These are phyloP conservation scores for Lumnitzera littorea DNA, from an alignment of 345 rosid genomes.

Conservation along the genomic window DNA sequence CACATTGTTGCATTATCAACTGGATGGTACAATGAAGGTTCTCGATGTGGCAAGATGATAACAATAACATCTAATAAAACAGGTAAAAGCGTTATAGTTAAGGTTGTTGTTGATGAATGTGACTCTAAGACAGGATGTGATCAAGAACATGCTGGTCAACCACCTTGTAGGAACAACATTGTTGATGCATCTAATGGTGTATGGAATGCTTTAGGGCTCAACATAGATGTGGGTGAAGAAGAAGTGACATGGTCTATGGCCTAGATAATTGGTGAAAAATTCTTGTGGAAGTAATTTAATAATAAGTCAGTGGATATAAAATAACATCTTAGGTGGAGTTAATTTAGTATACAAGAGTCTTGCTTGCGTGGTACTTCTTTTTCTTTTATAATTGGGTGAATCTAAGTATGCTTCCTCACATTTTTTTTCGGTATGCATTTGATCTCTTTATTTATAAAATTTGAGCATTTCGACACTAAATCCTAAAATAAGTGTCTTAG, in stretches of 20 bases:
- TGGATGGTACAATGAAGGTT: slow-evolving; percentile 23
- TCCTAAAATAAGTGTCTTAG: too few species aligned
- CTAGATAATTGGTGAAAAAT: neutral
- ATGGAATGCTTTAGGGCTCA: slow-evolving; percentile 25
- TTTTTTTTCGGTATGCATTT: too few species aligned
- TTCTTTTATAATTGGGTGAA: too few species aligned
- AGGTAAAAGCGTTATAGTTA: slow-evolving; percentile 14
- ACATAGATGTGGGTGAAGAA: slow-evolving; percentile 18
- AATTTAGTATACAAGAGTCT: too few species aligned
- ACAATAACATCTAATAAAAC: slow-evolving; percentile 13
- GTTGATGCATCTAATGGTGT: slow-evolving; percentile 37
- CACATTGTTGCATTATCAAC: slow-evolving; percentile 32
- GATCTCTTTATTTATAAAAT: too few species aligned
- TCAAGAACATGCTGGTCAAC: slow-evolving; percentile 24
- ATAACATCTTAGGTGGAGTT: too few species aligned
- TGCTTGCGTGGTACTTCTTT: too few species aligned
- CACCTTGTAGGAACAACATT: slow-evolving; percentile 25
- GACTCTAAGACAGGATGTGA: slow-evolving; percentile 32
- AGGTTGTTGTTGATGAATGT: slow-evolving; percentile 39
- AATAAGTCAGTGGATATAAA: too few species aligned
- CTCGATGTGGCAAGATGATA: slow-evolving; percentile 26
- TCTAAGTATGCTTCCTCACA: too few species aligned
- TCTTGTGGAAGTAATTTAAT: too few species aligned
- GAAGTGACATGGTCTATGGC: slow-evolving; percentile 34
- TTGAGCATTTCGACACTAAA: too few species aligned